phyloP scores from a whole-genome alignment of 2,329 filamentous ascomycete species.

The Aspergillus proliferans region DNA sequence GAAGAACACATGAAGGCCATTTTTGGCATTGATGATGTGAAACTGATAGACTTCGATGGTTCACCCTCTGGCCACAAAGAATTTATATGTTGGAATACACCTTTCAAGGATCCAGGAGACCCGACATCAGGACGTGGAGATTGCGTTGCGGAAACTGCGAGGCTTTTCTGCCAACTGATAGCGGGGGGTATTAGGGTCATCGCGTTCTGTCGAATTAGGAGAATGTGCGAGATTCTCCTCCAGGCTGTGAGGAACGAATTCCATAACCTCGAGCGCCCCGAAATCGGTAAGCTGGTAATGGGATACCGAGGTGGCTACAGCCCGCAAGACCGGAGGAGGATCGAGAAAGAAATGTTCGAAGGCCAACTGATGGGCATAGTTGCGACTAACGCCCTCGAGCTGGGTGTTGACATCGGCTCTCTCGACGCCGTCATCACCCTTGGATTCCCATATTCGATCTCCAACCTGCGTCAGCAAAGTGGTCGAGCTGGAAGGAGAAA shows the following conservation, averaged over 20 bases:
- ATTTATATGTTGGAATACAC: slow-evolving; percentile 96
- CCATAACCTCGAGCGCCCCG: slow-evolving; percentile 62
- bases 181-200: slow-evolving; percentile 85
- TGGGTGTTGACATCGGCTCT: slow-evolving; percentile 91
- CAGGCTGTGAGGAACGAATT: slow-evolving; percentile 75
- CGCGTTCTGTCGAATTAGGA: slow-evolving; percentile 82
- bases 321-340: slow-evolving; percentile 76
- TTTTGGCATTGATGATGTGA: slow-evolving; percentile 80
- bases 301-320: slow-evolving; percentile 94
- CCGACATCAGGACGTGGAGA: slow-evolving; percentile 80
- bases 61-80: slow-evolving; percentile 90
- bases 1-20: slow-evolving; percentile 86
- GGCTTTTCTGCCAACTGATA: slow-evolving; percentile 83
- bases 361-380: slow-evolving; percentile 89
- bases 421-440: slow-evolving; percentile 90
- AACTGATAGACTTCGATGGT: slow-evolving; percentile 81
- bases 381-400: slow-evolving; percentile 84
- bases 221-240: slow-evolving; percentile 80
- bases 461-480: slow-evolving; percentile 90
- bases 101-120: slow-evolving; percentile 82
- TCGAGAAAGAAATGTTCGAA: slow-evolving; percentile 95
- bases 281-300: slow-evolving; percentile 78
- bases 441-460: slow-evolving; percentile 92
- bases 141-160: slow-evolving; percentile 76
- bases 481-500: slow-evolving; percentile 87